phyloP scores from a whole-genome alignment of 2,329 filamentous ascomycete species.

The Fusarium udum region DNA sequence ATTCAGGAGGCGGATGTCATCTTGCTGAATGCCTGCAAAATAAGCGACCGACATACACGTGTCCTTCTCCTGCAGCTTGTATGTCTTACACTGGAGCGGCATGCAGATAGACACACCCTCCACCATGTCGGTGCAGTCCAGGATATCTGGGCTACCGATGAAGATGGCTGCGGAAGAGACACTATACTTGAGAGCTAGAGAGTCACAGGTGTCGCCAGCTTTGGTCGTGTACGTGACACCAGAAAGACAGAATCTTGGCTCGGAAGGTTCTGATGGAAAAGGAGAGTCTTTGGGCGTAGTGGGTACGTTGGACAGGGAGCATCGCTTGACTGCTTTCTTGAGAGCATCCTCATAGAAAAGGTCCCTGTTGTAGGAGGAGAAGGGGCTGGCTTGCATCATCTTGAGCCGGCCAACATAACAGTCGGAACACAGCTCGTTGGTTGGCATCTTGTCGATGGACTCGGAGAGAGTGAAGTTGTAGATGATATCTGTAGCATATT shows the following conservation, averaged over 20 bases:
- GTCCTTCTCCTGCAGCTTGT: not conserved
- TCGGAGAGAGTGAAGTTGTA: not conserved
- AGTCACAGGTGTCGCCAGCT: slow-evolving; percentile 16
- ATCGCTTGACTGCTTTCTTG: not conserved
- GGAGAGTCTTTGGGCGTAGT: not conserved
- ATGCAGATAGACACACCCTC: slow-evolving; percentile 2
- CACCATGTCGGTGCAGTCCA: slow-evolving; percentile 11
- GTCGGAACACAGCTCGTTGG: slow-evolving; percentile 12
- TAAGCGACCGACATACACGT: not conserved
- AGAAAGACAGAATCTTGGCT: slow-evolving; percentile 14
- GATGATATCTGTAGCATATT: not conserved
- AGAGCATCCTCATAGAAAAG: slow-evolving; percentile 15
- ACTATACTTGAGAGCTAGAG: slow-evolving; percentile 14
- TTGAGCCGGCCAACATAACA: slow-evolving; percentile 18
- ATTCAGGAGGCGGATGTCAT: not conserved
- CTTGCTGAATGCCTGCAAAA: not conserved
- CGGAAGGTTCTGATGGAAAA: not conserved
- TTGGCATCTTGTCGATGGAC: slow-evolving; percentile 4
- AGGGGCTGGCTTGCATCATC: slow-evolving; percentile 28
- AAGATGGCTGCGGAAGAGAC: slow-evolving; percentile 23
- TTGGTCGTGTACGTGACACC: not conserved
- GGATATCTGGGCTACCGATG: slow-evolving; percentile 12
- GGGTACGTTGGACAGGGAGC: not conserved
- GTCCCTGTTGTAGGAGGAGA: not conserved
- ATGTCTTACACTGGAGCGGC: slow-evolving; percentile 19